Evolutionary conservation across 257 asterid genomes (phyloP).

Genomic region (Nicotiana otophora): DNA sequence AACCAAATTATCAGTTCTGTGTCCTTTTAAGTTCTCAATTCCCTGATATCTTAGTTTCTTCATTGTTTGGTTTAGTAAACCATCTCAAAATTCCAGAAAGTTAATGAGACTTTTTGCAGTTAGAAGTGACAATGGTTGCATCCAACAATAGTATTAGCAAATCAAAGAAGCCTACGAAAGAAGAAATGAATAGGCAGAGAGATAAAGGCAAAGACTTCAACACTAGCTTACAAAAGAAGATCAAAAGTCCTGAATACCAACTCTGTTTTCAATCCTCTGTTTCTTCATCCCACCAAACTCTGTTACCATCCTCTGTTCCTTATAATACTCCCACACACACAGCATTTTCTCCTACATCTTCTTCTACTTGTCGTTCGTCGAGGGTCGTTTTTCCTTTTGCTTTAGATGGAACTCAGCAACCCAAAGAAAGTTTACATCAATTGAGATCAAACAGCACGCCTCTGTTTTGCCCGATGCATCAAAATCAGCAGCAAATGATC

Average conservation of each 20-base stretch:
- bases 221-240: conserved; percentile 30
- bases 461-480: conserved; percentile 27
- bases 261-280: conserved; percentile 18
- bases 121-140: conserved; percentile 33
- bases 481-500: conserved; percentile 59
- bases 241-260: conserved; percentile 47
- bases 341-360: conserved; percentile 10
- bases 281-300: conserved; percentile 14
- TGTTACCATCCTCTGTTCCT: neutral
- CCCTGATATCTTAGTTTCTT: neutral
- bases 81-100: conserved; percentile 14
- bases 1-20: neutral
- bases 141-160: conserved; percentile 33
- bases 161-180: conserved; percentile 31
- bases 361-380: conserved; percentile 18
- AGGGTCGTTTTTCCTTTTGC: conserved; percentile 54
- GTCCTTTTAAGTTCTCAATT: neutral
- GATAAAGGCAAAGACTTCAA: conserved; percentile 13
- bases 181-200: conserved; percentile 7
- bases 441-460: conserved; percentile 24
- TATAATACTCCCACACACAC: neutral
- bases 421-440: conserved; percentile 23
- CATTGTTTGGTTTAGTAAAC: neutral
- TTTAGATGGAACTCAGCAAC: conserved; percentile 30
- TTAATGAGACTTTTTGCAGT: neutral